Percentiles rank a stretch among this genome's conserved stretches.
These are phyloP conservation scores for Hebeloma cylindrosporum DNA, from an alignment of 768 basidiomycete genomes.

Conservation along the genomic window DNA sequence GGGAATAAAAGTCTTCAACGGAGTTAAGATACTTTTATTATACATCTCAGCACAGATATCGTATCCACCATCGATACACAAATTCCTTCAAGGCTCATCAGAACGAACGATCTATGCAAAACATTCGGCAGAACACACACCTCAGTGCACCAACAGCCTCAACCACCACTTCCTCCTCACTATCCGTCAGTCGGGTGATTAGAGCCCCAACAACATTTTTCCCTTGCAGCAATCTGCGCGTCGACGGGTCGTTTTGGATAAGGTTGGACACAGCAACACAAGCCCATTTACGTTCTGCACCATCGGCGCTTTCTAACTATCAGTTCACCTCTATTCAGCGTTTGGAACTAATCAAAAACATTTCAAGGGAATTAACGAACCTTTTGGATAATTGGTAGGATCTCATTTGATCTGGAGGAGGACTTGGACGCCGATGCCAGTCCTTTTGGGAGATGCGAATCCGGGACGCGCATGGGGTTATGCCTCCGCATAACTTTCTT, in stretches of 20 bases:
- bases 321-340: background rate
- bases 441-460: constrained; percentile 85
- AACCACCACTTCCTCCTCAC: constrained; percentile 85
- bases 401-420: constrained; percentile 73
- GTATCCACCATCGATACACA: constrained; percentile 93
- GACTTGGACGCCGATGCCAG: constrained; percentile 70
- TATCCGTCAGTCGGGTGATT: constrained; percentile 85
- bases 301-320: constrained; percentile 77
- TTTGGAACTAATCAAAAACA: background rate
- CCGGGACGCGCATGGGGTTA: constrained; percentile 92
- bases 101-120: constrained; percentile 7
- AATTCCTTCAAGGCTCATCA: constrained; percentile 56
- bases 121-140: constrained; percentile 41
- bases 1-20: constrained; percentile 71
- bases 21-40: constrained; percentile 88
- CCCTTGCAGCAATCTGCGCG: constrained; percentile 83
- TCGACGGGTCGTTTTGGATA: constrained; percentile 94
- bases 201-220: constrained; percentile 87
- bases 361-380: constrained; percentile 45
- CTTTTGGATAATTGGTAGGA: constrained; percentile 90
- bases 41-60: constrained; percentile 97
- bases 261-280: constrained; percentile 95
- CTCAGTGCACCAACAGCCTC: constrained; percentile 88
- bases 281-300: constrained; percentile 88
- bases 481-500: constrained; percentile 82